Percentiles rank a stretch among this genome's conserved stretches.
These are phyloP conservation scores for Castanospermum australe DNA, from an alignment of 306 rosid genomes.

Conservation along the genomic window DNA sequence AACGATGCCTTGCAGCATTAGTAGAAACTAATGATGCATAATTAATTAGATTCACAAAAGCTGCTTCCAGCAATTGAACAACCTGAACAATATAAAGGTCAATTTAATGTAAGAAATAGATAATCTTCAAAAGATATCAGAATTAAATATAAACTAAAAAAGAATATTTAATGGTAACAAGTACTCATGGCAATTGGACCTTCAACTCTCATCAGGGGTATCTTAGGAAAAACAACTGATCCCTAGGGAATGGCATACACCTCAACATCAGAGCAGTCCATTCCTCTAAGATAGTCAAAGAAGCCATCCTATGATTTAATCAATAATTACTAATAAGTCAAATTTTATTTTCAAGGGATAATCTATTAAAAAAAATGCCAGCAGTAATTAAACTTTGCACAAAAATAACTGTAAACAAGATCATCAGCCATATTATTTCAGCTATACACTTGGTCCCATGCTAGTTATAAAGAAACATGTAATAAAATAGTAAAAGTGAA, in stretches of 20 bases:
- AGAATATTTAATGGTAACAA: neutral
- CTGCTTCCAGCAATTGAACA: constrained; percentile 92
- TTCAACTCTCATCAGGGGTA: constrained; percentile 74
- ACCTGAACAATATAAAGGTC: constrained; percentile 50
- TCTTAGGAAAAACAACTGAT: constrained; percentile 82
- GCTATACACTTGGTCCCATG: neutral
- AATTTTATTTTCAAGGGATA: neutral
- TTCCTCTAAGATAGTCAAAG: constrained; percentile 68
- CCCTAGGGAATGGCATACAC: constrained; percentile 77
- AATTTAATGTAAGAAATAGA: neutral
- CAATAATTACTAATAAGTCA: constrained; percentile 15
- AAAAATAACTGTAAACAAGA: constrained; percentile 11
- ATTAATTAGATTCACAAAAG: constrained; percentile 76
- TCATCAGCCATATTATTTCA: neutral
- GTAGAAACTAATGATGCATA: constrained; percentile 85
- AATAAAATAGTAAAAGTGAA: neutral
- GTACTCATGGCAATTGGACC: constrained; percentile 84
- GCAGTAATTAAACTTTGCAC: neutral
- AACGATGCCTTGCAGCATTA: constrained; percentile 94
- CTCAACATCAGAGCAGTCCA: constrained; percentile 77
- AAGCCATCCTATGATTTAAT: constrained; percentile 64
- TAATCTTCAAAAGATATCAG: neutral
- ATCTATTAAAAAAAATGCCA: neutral
- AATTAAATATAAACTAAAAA: neutral
- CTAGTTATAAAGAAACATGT: neutral